Percentiles rank a stretch among this genome's conserved stretches.
Evolutionary conservation across 176 grass and related monocot species (phyloP).

Genomic region (Miscanthus lutarioriparius): DNA sequence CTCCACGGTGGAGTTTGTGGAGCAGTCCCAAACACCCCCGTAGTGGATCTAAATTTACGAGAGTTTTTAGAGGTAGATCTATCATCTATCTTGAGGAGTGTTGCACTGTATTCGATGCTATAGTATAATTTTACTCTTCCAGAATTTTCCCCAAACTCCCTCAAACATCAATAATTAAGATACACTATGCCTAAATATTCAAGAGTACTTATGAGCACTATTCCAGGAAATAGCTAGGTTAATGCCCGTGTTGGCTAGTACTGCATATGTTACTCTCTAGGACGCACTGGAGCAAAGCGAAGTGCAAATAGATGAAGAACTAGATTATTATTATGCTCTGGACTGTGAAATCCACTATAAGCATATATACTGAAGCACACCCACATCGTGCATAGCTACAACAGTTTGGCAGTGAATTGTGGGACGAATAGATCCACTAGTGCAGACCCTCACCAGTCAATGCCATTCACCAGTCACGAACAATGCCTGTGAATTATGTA

Average conservation of each 20-base stretch:
- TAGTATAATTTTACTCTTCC: neutral
- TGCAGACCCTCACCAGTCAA: no score
- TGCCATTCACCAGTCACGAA: neutral
- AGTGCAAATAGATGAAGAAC: no score
- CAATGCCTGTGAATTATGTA: neutral
- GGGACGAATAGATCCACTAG: neutral
- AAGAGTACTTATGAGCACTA: neutral
- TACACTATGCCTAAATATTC: neutral
- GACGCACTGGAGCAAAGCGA: no score
- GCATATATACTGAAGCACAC: no score
- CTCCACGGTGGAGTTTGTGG: no score
- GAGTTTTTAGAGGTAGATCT: neutral
- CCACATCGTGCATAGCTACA: neutral
- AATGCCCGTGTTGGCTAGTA: neutral
- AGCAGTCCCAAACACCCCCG: no score
- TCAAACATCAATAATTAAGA: neutral
- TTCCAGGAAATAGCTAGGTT: neutral
- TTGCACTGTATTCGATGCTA: neutral
- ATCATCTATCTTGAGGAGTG: neutral
- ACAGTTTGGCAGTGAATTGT: neutral
- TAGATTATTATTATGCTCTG: neutral
- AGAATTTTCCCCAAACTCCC: neutral
- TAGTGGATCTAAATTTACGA: neutral
- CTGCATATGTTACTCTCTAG: no score
- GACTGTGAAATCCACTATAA: neutral